These are phyloP conservation scores for Pterulicium gracile DNA, from an alignment of 1,284 basidiomycete species.

Conservation along the genomic window DNA sequence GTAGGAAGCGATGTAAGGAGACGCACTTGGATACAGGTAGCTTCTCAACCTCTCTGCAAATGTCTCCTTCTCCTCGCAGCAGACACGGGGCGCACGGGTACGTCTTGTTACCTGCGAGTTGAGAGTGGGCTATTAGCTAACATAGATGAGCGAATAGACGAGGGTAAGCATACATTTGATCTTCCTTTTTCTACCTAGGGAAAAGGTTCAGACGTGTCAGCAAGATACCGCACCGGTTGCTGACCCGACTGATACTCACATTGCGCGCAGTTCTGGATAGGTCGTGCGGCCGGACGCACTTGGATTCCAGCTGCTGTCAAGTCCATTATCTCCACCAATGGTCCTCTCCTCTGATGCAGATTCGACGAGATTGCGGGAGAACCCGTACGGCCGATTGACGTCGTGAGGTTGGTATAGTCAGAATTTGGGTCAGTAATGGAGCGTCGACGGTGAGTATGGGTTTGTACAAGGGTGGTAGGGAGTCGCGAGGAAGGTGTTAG, in stretches of 20 bases:
- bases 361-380: no score
- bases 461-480: no score
- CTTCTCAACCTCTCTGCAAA: conserved; percentile 12
- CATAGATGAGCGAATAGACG: neutral
- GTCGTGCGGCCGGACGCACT: conserved; percentile 7
- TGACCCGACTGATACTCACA: conserved; percentile 6
- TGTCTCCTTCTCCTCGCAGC: conserved; percentile 11
- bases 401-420: no score
- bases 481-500: no score
- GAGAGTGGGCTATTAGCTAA: neutral
- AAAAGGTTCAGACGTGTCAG: neutral
- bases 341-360: no score
- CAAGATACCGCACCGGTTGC: neutral
- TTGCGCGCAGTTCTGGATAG: conserved; percentile 13
- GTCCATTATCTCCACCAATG: no score
- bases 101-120: conserved; percentile 9
- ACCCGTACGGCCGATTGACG: no score
- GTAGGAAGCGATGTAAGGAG: neutral
- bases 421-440: no score
- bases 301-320: neutral
- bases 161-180: conserved; percentile 11
- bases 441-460: no score
- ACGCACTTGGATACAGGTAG: conserved; percentile 8
- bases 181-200: conserved; percentile 12
- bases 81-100: conserved; percentile 13